These are phyloP conservation scores for Nidula microcarpa DNA, from an alignment of 768 basidiomycete genomes.

Conservation along the genomic window DNA sequence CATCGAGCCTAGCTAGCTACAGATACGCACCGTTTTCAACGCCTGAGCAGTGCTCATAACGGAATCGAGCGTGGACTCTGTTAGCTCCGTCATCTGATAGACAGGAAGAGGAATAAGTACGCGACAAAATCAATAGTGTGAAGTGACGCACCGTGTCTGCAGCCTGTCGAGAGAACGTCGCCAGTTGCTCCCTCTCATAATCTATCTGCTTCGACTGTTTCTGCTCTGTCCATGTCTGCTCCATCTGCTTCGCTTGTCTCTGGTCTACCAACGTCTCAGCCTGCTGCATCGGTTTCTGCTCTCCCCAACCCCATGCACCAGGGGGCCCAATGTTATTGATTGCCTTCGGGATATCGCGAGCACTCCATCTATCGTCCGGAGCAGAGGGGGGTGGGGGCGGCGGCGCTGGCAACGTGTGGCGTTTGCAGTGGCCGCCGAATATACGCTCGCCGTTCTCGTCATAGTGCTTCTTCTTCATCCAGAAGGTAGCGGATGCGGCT, in stretches of 20 bases:
- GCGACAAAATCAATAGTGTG: background rate
- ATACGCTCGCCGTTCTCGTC: constrained; percentile 23
- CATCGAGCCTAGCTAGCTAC: constrained; percentile 15
- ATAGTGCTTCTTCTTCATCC: constrained; percentile 31
- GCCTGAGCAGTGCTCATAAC: constrained; percentile 53
- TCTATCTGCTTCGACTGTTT: no score
- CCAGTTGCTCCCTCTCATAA: constrained; percentile 40
- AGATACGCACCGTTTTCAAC: constrained; percentile 52
- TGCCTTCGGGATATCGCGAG: constrained; percentile 15
- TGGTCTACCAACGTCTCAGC: no score
- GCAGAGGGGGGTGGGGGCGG: constrained; percentile 6
- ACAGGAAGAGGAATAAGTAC: background rate
- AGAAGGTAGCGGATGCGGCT: constrained; percentile 38
- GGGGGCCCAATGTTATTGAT: constrained; percentile 18
- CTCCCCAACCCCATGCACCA: background rate
- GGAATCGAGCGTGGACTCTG: constrained; percentile 64
- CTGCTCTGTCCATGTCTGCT: no score
- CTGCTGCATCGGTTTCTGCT: constrained; percentile 9
- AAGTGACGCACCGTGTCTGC: constrained; percentile 40
- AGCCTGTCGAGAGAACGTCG: constrained; percentile 43
- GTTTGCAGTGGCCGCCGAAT: constrained; percentile 27
- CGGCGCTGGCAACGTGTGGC: constrained; percentile 13
- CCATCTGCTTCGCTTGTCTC: no score
- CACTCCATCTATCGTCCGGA: constrained; percentile 4
- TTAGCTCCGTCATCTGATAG: constrained; percentile 56